Evolutionary conservation across 169 alveolate species (phyloP).

Genomic region (Eimeria praecox): DNA sequence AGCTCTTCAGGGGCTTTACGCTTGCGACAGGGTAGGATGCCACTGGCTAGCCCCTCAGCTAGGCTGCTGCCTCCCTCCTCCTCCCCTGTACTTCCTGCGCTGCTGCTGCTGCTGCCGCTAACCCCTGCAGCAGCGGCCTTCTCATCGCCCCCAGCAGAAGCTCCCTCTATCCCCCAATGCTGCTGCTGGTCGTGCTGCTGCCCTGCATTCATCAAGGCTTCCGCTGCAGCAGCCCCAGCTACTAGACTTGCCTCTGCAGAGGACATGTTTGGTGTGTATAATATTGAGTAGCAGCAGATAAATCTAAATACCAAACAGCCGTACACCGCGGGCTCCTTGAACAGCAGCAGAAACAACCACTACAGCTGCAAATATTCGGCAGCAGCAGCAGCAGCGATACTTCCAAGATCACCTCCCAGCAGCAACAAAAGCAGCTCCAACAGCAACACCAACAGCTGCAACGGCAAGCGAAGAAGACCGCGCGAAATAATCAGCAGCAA

Average conservation of each 20-base stretch:
- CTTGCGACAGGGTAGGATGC: slow-evolving; percentile 59
- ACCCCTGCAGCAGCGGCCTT: neutral
- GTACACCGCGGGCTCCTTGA: neutral
- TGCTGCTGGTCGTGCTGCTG: slow-evolving; percentile 56
- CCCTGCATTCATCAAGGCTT: neutral
- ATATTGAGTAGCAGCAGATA: neutral
- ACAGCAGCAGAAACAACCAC: neutral
- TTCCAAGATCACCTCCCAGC: neutral
- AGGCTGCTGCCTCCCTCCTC: neutral
- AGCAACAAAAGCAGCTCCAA: slow-evolving; percentile 16
- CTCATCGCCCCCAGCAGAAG: neutral
- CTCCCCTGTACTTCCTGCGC: neutral
- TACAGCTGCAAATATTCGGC: neutral
- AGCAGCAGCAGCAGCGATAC: slow-evolving; percentile 39
- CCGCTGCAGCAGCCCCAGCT: slow-evolving; percentile 48
- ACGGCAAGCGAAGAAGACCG: neutral
- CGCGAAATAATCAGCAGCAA: neutral
- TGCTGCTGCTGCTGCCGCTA: slow-evolving; percentile 19
- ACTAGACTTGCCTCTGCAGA: neutral
- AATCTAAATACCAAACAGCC: neutral
- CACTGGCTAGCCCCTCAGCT: slow-evolving; percentile 56
- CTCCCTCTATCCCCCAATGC: slow-evolving; percentile 51
- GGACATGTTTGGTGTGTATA: neutral
- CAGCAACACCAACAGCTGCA: slow-evolving; percentile 9
- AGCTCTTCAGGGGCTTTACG: slow-evolving; percentile 62